Conservation (phyloP, 495 filamentous ascomycete genomes). For the Aspergillus heteromorphus region DNA sequence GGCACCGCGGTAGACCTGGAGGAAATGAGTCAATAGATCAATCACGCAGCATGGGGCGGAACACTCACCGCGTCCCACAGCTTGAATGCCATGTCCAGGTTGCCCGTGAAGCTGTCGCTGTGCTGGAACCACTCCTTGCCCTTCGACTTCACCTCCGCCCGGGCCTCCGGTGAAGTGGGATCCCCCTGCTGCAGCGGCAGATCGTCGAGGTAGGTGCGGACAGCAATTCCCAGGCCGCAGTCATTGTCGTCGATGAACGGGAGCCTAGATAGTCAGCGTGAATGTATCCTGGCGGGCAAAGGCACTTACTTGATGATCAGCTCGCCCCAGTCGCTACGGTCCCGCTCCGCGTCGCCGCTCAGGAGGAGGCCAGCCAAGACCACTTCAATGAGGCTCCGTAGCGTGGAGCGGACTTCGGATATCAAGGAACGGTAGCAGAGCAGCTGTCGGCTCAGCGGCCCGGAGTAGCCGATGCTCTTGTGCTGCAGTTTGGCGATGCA, state of each 20-base stretch:
- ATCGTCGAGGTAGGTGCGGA: constrained; percentile 91
- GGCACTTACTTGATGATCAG: constrained; percentile 64
- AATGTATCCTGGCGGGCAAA: neutral
- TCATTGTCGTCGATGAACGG: constrained; percentile 83
- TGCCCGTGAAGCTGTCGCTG: constrained; percentile 66
- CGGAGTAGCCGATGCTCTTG: constrained; percentile 83
- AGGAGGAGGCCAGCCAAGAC: constrained; percentile 72
- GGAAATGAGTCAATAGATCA: neutral
- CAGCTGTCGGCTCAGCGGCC: constrained; percentile 84
- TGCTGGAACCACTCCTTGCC: constrained; percentile 72
- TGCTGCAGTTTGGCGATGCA: constrained; percentile 78
- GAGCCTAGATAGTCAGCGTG: constrained; percentile 53
- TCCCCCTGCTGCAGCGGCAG: constrained; percentile 49
- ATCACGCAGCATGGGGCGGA: neutral
- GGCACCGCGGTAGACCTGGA: constrained; percentile 58
- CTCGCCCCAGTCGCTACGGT: constrained; percentile 62
- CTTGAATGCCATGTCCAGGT: constrained; percentile 72
- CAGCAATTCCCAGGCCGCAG: constrained; percentile 80
- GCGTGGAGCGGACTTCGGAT: constrained; percentile 65
- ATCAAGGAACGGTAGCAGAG: constrained; percentile 82
- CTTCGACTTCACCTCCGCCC: constrained; percentile 55
- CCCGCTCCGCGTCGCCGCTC: constrained; percentile 67
- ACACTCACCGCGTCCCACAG: constrained; percentile 73
- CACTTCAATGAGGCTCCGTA: constrained; percentile 81
- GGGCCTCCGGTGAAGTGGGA: constrained; percentile 53